These are phyloP conservation scores for Bruguiera gymnorhiza DNA, from an alignment of 345 rosid genomes.

Conservation along the genomic window DNA sequence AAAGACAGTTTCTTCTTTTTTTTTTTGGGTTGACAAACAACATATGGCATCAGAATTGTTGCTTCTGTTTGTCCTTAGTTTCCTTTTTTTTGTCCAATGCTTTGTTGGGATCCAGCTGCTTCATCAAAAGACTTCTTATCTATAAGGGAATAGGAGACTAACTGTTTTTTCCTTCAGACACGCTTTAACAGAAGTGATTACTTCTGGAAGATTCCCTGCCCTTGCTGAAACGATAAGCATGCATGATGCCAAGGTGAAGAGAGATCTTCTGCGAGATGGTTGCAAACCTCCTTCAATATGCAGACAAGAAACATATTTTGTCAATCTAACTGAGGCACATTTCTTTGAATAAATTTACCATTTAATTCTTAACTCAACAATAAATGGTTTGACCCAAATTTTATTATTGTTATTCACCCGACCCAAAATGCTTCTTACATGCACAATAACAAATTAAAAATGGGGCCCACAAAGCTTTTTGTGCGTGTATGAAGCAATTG, in stretches of 20 bases:
- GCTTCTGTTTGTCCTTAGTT: not conserved
- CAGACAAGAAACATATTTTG: slow-evolving; percentile 23
- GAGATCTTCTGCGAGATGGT: slow-evolving; percentile 74
- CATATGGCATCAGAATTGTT: not conserved
- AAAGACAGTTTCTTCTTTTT: too few relatives aligned
- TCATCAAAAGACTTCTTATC: not conserved
- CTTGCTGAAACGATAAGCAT: slow-evolving; percentile 83
- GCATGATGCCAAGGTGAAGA: slow-evolving; percentile 79
- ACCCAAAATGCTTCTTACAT: too few relatives aligned
- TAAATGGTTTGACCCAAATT: not conserved
- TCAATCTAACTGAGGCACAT: slow-evolving; percentile 12
- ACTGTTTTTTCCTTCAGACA: slow-evolving; percentile 60
- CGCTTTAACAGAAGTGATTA: slow-evolving; percentile 66
- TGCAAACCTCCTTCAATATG: slow-evolving; percentile 59
- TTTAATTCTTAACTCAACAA: not conserved
- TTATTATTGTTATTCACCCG: too few relatives aligned
- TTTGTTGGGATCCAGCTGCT: not conserved
- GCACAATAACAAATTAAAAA: too few relatives aligned
- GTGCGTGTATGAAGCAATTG: too few relatives aligned
- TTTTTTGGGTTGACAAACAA: too few relatives aligned
- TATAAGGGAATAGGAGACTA: slow-evolving; percentile 24
- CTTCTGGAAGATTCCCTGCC: slow-evolving; percentile 62
- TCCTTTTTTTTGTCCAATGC: not conserved
- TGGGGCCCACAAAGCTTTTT: too few relatives aligned
- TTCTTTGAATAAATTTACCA: not conserved